Evolutionary conservation across 108 stramenopile species (phyloP).

Genomic region (Parmales sp.): DNA sequence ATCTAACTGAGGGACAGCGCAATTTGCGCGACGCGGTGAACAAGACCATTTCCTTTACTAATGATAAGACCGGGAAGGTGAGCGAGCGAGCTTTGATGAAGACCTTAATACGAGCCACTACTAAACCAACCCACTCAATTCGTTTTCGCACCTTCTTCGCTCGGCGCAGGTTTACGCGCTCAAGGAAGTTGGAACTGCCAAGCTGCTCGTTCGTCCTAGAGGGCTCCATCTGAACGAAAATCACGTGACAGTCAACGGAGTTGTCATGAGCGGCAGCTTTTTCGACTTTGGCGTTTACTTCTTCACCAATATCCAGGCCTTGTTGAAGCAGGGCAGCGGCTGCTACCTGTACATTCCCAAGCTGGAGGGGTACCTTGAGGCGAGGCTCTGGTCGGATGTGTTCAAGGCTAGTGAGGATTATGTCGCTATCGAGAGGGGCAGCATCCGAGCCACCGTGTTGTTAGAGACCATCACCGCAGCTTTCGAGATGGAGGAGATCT

Average conservation of each 20-base stretch:
- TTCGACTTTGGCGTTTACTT: constrained; percentile 88
- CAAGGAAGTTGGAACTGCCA: constrained; percentile 51
- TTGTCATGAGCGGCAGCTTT: constrained; percentile 62
- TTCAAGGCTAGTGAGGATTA: constrained; percentile 67
- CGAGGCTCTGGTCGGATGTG: constrained; percentile 85
- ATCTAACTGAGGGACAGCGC: constrained; percentile 73
- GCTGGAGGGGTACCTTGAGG: constrained; percentile 75
- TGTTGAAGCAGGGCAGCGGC: constrained; percentile 57
- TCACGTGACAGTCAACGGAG: constrained; percentile 73
- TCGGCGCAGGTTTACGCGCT: too few relatives aligned
- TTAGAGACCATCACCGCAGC: constrained; percentile 90
- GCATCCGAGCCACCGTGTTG: constrained; percentile 74
- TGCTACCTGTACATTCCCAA: constrained; percentile 88
- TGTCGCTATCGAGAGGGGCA: constrained; percentile 67
- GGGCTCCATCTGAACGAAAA: constrained; percentile 90
- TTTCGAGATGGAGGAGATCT: constrained; percentile 83
- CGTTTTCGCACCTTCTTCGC: too few relatives aligned
- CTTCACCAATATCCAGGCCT: constrained; percentile 68
- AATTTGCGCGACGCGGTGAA: constrained; percentile 82
- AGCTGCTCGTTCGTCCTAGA: constrained; percentile 75
- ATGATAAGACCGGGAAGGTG: constrained; percentile 66
- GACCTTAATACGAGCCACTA: too few relatives aligned
- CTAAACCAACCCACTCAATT: too few relatives aligned
- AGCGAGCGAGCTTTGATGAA: too few relatives aligned
- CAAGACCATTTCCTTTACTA: constrained; percentile 71